These are phyloP conservation scores for Sugiyamaella xylanicola DNA, from an alignment of 1,139 yeast genomes.

Conservation along the genomic window DNA sequence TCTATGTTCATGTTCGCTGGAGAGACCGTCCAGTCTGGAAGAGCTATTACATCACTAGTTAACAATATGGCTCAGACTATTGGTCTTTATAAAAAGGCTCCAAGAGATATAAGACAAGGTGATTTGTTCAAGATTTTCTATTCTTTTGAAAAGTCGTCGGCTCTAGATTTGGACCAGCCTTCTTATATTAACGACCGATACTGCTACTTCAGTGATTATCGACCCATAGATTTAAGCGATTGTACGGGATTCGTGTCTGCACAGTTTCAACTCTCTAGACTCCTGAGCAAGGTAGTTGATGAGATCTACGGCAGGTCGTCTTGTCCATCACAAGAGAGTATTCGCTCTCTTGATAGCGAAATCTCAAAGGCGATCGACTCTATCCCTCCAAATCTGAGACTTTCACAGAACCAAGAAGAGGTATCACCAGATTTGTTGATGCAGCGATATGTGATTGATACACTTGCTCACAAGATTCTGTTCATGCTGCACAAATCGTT, in stretches of 20 bases:
- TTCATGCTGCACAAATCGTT: slow-evolving; percentile 19
- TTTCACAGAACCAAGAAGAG: background rate
- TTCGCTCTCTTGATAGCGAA: slow-evolving; percentile 13
- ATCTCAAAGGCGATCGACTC: slow-evolving; percentile 3
- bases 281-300: slow-evolving; percentile 16
- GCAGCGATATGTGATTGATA: slow-evolving; percentile 19
- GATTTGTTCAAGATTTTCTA: slow-evolving; percentile 14
- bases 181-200: slow-evolving; percentile 20
- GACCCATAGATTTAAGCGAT: background rate
- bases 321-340: slow-evolving; percentile 12
- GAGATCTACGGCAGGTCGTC: slow-evolving; percentile 6
- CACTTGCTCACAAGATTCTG: slow-evolving; percentile 10
- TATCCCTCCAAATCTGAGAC: slow-evolving; percentile 10
- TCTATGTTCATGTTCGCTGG: slow-evolving; percentile 23
- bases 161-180: slow-evolving; percentile 20
- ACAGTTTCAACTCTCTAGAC: slow-evolving; percentile 13
- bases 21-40: slow-evolving; percentile 19
- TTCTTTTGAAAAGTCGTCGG: slow-evolving; percentile 20
- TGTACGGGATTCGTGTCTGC: slow-evolving; percentile 2
- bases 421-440: slow-evolving; percentile 8
- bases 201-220: slow-evolving; percentile 12
- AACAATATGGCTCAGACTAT: slow-evolving; percentile 19
- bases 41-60: slow-evolving; percentile 15
- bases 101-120: background rate
- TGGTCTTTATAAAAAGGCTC: slow-evolving; percentile 13